Conservation (phyloP, 768 basidiomycete species). For the Mycena galopus region DNA sequence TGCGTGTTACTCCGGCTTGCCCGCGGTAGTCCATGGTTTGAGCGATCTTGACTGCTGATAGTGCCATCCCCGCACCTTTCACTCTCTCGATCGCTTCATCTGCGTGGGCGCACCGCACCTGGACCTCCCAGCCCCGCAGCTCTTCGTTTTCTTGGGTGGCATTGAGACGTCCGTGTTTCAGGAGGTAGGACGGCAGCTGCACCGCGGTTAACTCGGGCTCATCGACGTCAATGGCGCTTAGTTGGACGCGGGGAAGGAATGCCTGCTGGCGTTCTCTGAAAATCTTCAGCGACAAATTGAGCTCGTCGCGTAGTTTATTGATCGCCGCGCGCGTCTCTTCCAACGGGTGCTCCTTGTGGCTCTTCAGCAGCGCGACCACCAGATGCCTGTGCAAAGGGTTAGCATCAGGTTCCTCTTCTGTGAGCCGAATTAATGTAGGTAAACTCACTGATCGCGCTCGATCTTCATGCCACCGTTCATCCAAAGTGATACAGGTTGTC, state of each 20-base stretch:
- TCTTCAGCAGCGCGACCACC: constrained; percentile 2
- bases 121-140: constrained; percentile 8
- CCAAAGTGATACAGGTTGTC: constrained; percentile 11
- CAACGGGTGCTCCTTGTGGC: constrained; percentile 16
- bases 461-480: constrained; percentile 15
- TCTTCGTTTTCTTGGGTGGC: background rate
- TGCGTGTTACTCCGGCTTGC: background rate
- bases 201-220: constrained; percentile 25
- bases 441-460: constrained; percentile 21
- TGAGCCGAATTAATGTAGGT: background rate
- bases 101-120: constrained; percentile 16
- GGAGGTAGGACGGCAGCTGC: constrained; percentile 24
- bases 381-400: background rate
- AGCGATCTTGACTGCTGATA: constrained; percentile 18
- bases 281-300: background rate
- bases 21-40: constrained; percentile 17
- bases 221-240: constrained; percentile 20
- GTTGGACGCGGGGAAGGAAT: constrained; percentile 16
- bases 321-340: constrained; percentile 14
- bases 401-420: too few species aligned
- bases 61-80: background rate
- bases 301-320: constrained; percentile 1
- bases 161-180: constrained; percentile 8
- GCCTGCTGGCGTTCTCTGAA: constrained; percentile 18
- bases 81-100: constrained; percentile 14